phyloP scores from a whole-genome alignment of 306 rosid species.

The Malus orientalis region DNA sequence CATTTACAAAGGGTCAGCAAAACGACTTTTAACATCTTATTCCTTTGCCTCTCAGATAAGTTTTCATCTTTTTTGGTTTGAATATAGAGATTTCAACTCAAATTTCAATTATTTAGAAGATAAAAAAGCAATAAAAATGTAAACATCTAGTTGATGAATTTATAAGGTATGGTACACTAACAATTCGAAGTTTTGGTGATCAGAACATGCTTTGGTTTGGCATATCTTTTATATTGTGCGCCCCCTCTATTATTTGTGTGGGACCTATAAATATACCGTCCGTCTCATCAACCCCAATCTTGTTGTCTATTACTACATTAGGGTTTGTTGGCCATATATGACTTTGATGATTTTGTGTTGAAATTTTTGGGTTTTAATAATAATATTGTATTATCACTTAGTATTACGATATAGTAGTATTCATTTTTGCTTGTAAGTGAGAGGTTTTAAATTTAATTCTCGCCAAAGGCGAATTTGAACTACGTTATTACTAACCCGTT shows the following conservation, averaged over 20 bases:
- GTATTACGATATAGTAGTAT: too few species aligned
- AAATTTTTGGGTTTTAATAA: neutral
- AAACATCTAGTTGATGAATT: neutral
- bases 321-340: neutral
- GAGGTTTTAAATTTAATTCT: too few species aligned
- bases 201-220: neutral
- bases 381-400: too few species aligned
- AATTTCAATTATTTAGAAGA: neutral
- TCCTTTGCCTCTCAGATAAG: neutral
- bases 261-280: neutral
- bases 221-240: neutral
- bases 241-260: neutral
- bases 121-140: neutral
- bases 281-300: neutral
- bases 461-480: accelerated
- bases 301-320: neutral
- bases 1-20: too few species aligned
- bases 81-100: neutral
- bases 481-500: too few species aligned
- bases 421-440: accelerated
- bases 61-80: neutral
- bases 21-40: neutral
- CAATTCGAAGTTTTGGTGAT: neutral
- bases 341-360: neutral
- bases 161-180: neutral